Conservation (phyloP, 371 early-diverging fungal species). For the Lichtheimia ornata region DNA sequence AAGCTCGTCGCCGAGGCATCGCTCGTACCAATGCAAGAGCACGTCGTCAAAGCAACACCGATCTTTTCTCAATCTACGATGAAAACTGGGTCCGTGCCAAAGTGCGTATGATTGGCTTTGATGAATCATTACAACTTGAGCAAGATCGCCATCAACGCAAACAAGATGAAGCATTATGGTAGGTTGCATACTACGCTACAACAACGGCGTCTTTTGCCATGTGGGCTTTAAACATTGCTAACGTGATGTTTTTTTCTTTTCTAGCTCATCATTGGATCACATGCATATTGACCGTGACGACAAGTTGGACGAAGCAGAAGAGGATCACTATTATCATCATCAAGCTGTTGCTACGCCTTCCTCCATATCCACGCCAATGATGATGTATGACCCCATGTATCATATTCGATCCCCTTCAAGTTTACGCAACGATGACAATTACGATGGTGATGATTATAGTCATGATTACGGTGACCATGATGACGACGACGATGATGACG, state of each 20-base stretch:
- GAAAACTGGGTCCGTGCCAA: conserved; percentile 2
- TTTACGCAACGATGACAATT: background rate
- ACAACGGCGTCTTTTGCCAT: too few relatives aligned
- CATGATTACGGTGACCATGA: conserved; percentile 5
- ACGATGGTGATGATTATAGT: conserved; percentile 10
- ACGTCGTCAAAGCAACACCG: background rate
- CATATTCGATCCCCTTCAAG: background rate
- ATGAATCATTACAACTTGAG: conserved; percentile 10
- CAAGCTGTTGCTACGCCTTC: background rate
- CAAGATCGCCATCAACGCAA: conserved; percentile 4
- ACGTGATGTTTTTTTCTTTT: background rate
- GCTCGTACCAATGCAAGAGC: conserved; percentile 8
- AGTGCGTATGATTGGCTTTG: conserved; percentile 11
- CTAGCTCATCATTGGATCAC: background rate
- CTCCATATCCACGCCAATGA: background rate
- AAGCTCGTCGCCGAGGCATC: conserved; percentile 9
- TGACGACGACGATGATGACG: conserved; percentile 4
- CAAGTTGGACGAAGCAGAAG: background rate
- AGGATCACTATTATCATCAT: background rate
- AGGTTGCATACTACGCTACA: too few relatives aligned
- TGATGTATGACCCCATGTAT: background rate
- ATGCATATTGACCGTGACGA: too few relatives aligned
- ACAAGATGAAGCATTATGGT: too few relatives aligned
- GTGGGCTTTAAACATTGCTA: background rate
- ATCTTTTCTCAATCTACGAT: background rate